Conservation (phyloP, 176 grass and related monocot genomes). For the Musa itinerans region DNA sequence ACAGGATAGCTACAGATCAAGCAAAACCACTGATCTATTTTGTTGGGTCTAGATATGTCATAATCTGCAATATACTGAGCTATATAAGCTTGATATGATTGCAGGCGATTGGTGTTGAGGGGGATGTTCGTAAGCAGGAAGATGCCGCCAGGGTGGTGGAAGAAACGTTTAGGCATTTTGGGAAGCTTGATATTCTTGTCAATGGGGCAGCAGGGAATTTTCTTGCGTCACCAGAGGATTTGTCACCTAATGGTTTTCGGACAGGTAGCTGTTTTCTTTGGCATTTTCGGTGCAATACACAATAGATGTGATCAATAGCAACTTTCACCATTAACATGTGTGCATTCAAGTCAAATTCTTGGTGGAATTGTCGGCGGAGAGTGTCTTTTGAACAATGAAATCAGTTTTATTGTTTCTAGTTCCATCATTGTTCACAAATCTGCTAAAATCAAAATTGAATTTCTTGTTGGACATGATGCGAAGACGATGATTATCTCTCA, state of each 20-base stretch:
- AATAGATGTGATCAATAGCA: not conserved
- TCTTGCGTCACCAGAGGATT: slow-evolving; percentile 83
- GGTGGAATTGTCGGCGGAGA: not conserved
- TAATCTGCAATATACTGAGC: not conserved
- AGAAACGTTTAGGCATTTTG: slow-evolving; percentile 54
- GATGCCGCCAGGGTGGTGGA: slow-evolving; percentile 66
- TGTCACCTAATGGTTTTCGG: slow-evolving; percentile 81
- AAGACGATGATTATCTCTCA: not conserved
- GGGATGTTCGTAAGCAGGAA: slow-evolving; percentile 79
- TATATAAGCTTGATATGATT: not conserved
- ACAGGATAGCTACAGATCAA: too few relatives aligned
- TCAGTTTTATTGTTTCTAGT: not conserved
- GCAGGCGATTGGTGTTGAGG: slow-evolving; percentile 76
- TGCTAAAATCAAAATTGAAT: not conserved
- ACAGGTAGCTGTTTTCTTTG: slow-evolving; percentile 38
- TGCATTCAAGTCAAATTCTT: not conserved
- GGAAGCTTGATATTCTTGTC: slow-evolving; percentile 79
- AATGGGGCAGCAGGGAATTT: slow-evolving; percentile 95
- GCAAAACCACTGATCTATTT: too few relatives aligned
- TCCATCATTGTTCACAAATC: not conserved
- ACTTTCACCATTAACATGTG: not conserved
- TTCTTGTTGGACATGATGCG: not conserved
- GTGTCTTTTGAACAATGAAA: not conserved
- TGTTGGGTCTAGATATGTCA: not conserved
- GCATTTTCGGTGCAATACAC: not conserved